Conservation (phyloP, 2,329 filamentous ascomycete genomes). For the Xylariaceae sp. region DNA sequence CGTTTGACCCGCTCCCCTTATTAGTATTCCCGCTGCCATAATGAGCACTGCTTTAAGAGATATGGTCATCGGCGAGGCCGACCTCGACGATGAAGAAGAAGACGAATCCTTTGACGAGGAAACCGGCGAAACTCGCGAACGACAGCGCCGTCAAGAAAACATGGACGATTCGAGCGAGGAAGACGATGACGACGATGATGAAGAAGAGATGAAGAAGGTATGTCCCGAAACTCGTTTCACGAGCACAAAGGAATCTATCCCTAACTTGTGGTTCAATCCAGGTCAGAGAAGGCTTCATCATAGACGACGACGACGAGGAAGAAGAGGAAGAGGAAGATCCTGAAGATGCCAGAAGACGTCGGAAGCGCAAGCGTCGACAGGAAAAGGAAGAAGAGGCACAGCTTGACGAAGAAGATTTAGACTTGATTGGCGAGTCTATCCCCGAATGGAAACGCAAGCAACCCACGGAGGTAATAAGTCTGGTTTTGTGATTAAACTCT, state of each 20-base stretch:
- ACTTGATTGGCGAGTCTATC: conserved; percentile 83
- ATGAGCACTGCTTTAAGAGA: conserved; percentile 67
- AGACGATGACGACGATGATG: conserved; percentile 87
- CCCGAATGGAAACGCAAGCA: conserved; percentile 65
- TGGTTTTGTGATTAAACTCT: background rate
- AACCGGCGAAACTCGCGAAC: conserved; percentile 52
- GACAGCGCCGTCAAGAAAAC: conserved; percentile 38
- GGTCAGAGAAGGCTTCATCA: conserved; percentile 93
- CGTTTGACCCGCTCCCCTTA: background rate
- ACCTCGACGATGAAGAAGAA: conserved; percentile 80
- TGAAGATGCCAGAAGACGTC: conserved; percentile 57
- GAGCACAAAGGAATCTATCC: too few species aligned
- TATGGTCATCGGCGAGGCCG: conserved; percentile 79
- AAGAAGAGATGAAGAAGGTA: conserved; percentile 76
- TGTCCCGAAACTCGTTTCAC: conserved; percentile 16
- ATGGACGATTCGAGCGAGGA: conserved; percentile 87
- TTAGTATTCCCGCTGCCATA: conserved; percentile 23
- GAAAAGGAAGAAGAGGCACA: conserved; percentile 83
- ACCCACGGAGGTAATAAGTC: conserved; percentile 60
- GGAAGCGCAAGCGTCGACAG: conserved; percentile 68
- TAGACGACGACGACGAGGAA: conserved; percentile 79
- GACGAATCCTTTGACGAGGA: conserved; percentile 81
- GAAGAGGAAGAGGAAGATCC: conserved; percentile 61
- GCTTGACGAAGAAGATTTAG: conserved; percentile 92
- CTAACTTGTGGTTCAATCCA: conserved; percentile 30